Evolutionary conservation across 495 filamentous ascomycete genomes (phyloP).

Genomic region (Penicillium waksmanii): DNA sequence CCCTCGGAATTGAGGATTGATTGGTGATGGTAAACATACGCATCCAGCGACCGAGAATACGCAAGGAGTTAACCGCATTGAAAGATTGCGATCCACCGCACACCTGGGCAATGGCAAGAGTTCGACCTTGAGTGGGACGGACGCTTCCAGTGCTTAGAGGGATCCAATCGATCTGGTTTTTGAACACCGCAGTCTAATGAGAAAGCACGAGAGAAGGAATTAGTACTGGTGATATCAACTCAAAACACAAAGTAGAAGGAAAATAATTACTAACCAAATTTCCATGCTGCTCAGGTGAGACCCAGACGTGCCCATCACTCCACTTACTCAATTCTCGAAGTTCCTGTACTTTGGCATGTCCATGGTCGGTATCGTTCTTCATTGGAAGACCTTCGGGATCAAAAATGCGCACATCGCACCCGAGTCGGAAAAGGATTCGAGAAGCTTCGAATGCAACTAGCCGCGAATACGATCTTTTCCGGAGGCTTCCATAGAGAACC

Average conservation of each 20-base stretch:
- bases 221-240: too few species aligned
- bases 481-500: conserved; percentile 66
- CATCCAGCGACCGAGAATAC: conserved; percentile 76
- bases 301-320: conserved; percentile 74
- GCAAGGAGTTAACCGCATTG: conserved; percentile 73
- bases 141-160: conserved; percentile 65
- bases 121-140: conserved; percentile 70
- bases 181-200: conserved; percentile 65
- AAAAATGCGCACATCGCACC: conserved; percentile 70
- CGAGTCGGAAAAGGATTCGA: conserved; percentile 65
- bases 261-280: conserved; percentile 52
- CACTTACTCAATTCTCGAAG: conserved; percentile 65
- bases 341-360: conserved; percentile 68
- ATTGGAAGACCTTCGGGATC: conserved; percentile 63
- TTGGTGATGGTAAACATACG: conserved; percentile 77
- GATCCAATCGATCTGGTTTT: conserved; percentile 80
- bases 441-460: conserved; percentile 64
- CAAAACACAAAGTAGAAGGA: neutral
- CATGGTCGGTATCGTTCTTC: conserved; percentile 62
- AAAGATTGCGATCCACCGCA: conserved; percentile 72
- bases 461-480: conserved; percentile 62
- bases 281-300: conserved; percentile 72
- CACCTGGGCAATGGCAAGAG: conserved; percentile 66
- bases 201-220: neutral
- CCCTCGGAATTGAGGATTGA: conserved; percentile 66